Percentiles rank a stretch among this genome's conserved stretches.
Conservation (phyloP, 768 basidiomycete genomes). For the Cantharellus cinnabarinus region DNA sequence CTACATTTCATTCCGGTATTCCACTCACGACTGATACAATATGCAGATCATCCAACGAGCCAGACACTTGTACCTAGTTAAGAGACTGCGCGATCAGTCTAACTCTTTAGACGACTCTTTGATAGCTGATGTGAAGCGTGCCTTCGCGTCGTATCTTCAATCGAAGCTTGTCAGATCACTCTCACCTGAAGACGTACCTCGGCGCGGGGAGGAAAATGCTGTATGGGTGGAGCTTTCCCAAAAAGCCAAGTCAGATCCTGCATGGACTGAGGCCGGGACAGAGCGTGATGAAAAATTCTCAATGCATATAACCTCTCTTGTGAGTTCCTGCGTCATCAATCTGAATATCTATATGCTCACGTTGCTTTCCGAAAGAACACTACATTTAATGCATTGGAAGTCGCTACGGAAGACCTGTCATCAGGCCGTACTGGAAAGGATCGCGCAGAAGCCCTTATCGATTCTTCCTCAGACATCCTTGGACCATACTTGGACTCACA, state of each 20-base stretch:
- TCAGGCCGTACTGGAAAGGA: slow-evolving; percentile 23
- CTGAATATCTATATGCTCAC: not conserved
- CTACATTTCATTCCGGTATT: not conserved
- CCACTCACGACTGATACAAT: not conserved
- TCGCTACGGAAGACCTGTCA: slow-evolving; percentile 26
- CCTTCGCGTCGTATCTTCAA: slow-evolving; percentile 46
- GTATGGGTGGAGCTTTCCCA: slow-evolving; percentile 36
- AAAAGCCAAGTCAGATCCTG: slow-evolving; percentile 26
- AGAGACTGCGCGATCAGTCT: slow-evolving; percentile 37
- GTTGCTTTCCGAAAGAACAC: slow-evolving; percentile 19
- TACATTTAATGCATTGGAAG: slow-evolving; percentile 32
- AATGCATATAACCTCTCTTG: slow-evolving; percentile 67
- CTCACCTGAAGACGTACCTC: slow-evolving; percentile 27
- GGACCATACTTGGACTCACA: slow-evolving; percentile 51
- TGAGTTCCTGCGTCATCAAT: slow-evolving; percentile 19
- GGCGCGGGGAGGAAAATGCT: slow-evolving; percentile 27
- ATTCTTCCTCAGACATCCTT: slow-evolving; percentile 59
- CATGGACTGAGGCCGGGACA: slow-evolving; percentile 52
- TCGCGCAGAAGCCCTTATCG: slow-evolving; percentile 37
- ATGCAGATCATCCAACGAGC: slow-evolving; percentile 80
- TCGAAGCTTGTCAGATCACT: slow-evolving; percentile 47
- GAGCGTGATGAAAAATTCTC: slow-evolving; percentile 80
- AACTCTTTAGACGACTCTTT: slow-evolving; percentile 35
- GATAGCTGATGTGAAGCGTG: slow-evolving; percentile 31
- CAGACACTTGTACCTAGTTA: slow-evolving; percentile 47